phyloP scores from a whole-genome alignment of 2,329 filamentous ascomycete genomes.

The Pseudogymnoascus sp. region DNA sequence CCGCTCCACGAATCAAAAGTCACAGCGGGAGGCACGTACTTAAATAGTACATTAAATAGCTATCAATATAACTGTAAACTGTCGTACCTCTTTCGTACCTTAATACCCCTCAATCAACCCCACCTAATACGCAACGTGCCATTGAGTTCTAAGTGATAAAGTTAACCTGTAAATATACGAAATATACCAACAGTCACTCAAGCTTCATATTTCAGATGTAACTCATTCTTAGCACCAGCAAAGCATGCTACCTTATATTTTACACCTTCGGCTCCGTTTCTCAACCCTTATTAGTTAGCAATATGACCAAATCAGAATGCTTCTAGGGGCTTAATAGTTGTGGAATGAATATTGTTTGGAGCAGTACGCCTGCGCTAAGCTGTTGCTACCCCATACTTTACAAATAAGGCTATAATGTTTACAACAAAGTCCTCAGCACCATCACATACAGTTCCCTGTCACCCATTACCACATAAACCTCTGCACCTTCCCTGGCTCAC shows the following conservation, averaged over 20 bases:
- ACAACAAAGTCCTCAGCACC: not conserved
- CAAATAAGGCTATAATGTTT: not conserved
- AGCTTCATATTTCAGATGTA: not conserved
- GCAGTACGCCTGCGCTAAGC: not conserved
- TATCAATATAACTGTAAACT: not conserved
- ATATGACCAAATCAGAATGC: not conserved
- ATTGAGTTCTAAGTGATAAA: not conserved
- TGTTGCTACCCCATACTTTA: not conserved
- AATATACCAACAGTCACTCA: not conserved
- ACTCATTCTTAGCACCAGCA: not conserved
- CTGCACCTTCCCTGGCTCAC: constrained; percentile 50
- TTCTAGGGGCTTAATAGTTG: not conserved
- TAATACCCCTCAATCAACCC: not conserved
- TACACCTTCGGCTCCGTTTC: not conserved
- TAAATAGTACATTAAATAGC: not conserved
- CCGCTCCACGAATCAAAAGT: not conserved
- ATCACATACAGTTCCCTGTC: not conserved
- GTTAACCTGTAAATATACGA: not conserved
- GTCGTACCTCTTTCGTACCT: not conserved
- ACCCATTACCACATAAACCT: constrained; percentile 69
- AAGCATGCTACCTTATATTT: not conserved
- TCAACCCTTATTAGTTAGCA: not conserved
- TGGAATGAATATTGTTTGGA: not conserved
- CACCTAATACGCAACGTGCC: not conserved
- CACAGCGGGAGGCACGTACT: not conserved